Percentiles rank a stretch among this genome's conserved stretches.
Conservation (phyloP, 2,329 filamentous ascomycete species). For the Fusarium robinianum region DNA sequence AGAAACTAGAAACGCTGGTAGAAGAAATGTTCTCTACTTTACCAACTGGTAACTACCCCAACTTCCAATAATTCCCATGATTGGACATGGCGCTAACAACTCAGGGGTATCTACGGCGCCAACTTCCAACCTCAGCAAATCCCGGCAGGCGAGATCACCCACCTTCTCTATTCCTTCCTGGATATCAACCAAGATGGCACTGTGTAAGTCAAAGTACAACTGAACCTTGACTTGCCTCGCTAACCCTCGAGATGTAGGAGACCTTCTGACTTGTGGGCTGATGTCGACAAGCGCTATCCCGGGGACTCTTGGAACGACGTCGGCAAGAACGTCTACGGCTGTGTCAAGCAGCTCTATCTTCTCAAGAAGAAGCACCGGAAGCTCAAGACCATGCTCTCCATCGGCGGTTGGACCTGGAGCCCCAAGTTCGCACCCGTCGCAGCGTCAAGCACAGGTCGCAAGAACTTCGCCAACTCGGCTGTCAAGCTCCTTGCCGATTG, state of each 20-base stretch:
- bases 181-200: slow-evolving; percentile 52
- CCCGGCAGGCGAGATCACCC: slow-evolving; percentile 70
- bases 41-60: slow-evolving; percentile 55
- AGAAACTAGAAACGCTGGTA: slow-evolving; percentile 19
- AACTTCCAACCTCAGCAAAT: slow-evolving; percentile 73
- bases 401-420: slow-evolving; percentile 82
- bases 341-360: slow-evolving; percentile 74
- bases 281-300: slow-evolving; percentile 70
- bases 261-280: slow-evolving; percentile 44
- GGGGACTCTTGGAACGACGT: slow-evolving; percentile 62
- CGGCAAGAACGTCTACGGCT: slow-evolving; percentile 73
- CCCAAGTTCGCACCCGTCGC: slow-evolving; percentile 54
- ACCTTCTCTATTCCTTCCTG: slow-evolving; percentile 67
- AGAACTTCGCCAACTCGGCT: slow-evolving; percentile 69
- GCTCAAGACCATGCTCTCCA: slow-evolving; percentile 77
- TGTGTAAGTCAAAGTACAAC: no score
- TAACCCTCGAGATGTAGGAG: slow-evolving; percentile 23
- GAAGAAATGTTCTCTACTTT: slow-evolving; percentile 55
- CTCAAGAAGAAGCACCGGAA: slow-evolving; percentile 77
- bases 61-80: not conserved
- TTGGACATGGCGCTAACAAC: slow-evolving; percentile 41
- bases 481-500: slow-evolving; percentile 72
- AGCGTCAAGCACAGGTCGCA: slow-evolving; percentile 63
- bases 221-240: no score
- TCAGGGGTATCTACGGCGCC: slow-evolving; percentile 69